Evolutionary conservation across 2,329 filamentous ascomycete species (phyloP).

Genomic region (Phyllosticta citrichinensis): DNA sequence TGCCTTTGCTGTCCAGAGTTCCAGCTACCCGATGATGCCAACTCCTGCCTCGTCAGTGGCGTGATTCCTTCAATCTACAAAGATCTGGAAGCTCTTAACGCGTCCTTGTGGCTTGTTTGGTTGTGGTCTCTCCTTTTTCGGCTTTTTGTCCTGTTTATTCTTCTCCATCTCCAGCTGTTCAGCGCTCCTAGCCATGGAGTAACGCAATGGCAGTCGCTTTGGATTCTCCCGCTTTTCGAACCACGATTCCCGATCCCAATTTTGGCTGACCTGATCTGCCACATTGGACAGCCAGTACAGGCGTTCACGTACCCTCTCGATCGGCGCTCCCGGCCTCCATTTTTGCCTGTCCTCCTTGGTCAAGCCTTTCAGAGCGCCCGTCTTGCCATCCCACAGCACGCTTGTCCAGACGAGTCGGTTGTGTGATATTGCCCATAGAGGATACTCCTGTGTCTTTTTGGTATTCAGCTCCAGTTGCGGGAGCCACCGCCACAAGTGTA

Average conservation of each 20-base stretch:
- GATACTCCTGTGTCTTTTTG: not conserved
- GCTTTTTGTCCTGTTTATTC: not conserved
- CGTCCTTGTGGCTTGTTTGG: not conserved
- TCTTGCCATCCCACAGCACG: not conserved
- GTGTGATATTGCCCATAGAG: not conserved
- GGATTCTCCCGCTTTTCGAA: not conserved
- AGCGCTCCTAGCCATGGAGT: not conserved
- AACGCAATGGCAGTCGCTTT: not conserved
- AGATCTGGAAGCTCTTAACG: not conserved
- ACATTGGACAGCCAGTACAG: not conserved
- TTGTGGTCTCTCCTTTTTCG: not conserved
- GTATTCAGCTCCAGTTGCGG: not conserved
- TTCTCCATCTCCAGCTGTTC: not conserved
- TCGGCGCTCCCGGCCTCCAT: not conserved
- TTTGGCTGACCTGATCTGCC: not conserved
- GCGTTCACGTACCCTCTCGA: not conserved
- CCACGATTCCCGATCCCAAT: not conserved
- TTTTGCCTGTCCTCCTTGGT: not conserved
- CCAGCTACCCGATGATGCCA: not conserved
- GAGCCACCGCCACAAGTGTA: not conserved
- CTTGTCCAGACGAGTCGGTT: not conserved
- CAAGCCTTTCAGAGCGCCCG: not conserved
- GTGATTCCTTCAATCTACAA: not conserved
- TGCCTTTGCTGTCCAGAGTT: not conserved
- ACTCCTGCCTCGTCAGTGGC: not conserved